Percentiles rank a stretch among this genome's conserved stretches.
Evolutionary conservation across 108 stramenopile genomes (phyloP).

Genomic region (Nitzschia sp.): DNA sequence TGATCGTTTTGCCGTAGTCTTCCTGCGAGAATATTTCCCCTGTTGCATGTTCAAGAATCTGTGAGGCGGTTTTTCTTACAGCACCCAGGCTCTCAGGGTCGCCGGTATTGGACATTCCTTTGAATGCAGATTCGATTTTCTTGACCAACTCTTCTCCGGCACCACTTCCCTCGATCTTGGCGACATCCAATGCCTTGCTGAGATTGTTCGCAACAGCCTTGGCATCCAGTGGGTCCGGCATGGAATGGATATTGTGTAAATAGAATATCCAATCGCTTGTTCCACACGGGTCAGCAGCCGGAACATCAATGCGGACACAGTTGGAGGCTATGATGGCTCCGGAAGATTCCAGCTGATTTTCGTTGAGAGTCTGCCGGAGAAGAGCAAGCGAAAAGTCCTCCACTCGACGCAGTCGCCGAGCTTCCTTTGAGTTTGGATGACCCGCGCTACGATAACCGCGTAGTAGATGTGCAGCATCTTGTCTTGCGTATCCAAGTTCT

Average conservation of each 20-base stretch:
- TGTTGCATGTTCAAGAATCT: constrained; percentile 51
- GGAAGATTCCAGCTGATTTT: constrained; percentile 10
- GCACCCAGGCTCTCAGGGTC: constrained; percentile 23
- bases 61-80: constrained; percentile 35
- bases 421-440: constrained; percentile 89
- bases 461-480: constrained; percentile 68
- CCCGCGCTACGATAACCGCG: constrained; percentile 83
- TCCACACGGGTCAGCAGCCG: constrained; percentile 50
- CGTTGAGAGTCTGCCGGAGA: constrained; percentile 49
- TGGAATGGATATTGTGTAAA: constrained; percentile 66
- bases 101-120: constrained; percentile 34
- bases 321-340: constrained; percentile 8
- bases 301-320: constrained; percentile 41
- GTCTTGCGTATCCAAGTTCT: constrained; percentile 74
- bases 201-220: constrained; percentile 15
- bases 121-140: constrained; percentile 13
- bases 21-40: constrained; percentile 39
- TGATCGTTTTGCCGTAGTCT: neutral
- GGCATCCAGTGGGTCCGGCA: constrained; percentile 1
- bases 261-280: constrained; percentile 66
- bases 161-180: constrained; percentile 11
- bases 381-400: constrained; percentile 70
- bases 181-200: constrained; percentile 25
- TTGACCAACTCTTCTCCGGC: neutral
- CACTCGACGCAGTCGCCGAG: constrained; percentile 65